Percentiles rank a stretch among this genome's conserved stretches.
phyloP scores from a whole-genome alignment of 306 rosid genomes.

The Vigna unguiculata region DNA sequence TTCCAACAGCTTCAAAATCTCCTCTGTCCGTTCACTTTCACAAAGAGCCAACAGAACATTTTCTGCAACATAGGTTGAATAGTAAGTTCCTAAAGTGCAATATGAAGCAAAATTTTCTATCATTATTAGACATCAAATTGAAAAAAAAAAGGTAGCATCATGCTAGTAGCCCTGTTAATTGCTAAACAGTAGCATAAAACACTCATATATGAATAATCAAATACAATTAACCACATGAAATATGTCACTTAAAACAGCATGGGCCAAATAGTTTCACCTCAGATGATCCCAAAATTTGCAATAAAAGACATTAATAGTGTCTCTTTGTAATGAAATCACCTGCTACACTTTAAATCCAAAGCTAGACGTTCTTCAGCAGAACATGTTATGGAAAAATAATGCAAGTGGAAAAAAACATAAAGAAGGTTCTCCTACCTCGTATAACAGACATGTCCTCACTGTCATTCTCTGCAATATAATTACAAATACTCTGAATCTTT shows the following conservation, averaged over 20 bases:
- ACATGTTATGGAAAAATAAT: constrained; percentile 26
- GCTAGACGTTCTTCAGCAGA: constrained; percentile 34
- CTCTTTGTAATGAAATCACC: constrained; percentile 28
- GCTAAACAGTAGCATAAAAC: constrained; percentile 26
- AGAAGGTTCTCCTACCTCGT: constrained; percentile 58
- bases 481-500: constrained; percentile 71
- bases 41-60: constrained; percentile 80
- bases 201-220: constrained; percentile 17
- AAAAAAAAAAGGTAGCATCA: constrained; percentile 12
- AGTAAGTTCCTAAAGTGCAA: constrained; percentile 36
- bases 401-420: neutral
- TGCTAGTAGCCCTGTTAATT: constrained; percentile 23
- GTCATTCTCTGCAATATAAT: constrained; percentile 52
- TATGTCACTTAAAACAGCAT: constrained; percentile 19
- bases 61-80: constrained; percentile 65
- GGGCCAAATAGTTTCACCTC: constrained; percentile 21
- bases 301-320: constrained; percentile 37
- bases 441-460: constrained; percentile 52
- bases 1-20: constrained; percentile 71
- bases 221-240: constrained; percentile 24
- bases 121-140: constrained; percentile 13
- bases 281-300: constrained; percentile 25
- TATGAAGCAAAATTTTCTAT: constrained; percentile 35
- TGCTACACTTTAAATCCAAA: constrained; percentile 35
- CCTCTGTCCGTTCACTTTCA: constrained; percentile 69